Evolutionary conservation across 495 filamentous ascomycete genomes (phyloP), one percentile per base, ranked within the genome.

Genomic region (Aspergillus cristatus): DNA sequence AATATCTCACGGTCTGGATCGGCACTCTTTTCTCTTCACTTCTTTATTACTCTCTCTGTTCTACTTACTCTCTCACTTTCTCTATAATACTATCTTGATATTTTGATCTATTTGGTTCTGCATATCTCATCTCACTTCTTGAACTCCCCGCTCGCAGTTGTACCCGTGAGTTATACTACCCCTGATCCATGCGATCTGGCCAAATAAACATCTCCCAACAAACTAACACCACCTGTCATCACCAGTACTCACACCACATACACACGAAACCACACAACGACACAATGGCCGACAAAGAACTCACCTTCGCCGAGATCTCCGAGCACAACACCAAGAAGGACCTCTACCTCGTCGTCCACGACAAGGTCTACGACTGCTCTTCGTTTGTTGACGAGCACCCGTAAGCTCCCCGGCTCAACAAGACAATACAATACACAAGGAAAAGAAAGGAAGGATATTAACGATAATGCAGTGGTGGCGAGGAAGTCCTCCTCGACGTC

Each of bases 371-470:
- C 76, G 79, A 94, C 58, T 60, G 71, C 49, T 73, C 75, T 46
- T 84, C 75, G 56, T 99, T 99, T 68, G 72, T 97, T 40, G 90
- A 97, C 60, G 93, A 99, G 79, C 93, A 99, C 68, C 93, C 93
- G 90, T 98, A 86, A 64, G 91, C 12, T 2, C 32, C 18, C 36
- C 7, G 31, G 3, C 38, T 25, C 14, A 18, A 14, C n/a, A 1
- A 38, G 0, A 37, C 47, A 50, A 45, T 47, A 15, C 13, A 33
- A 35, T 33, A 39, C 8, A 20, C 31, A 3, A 31, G 4, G 18
- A 14, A 22, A 2, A 12, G 17, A n/a, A 12, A 30, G 5, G 17
- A 18, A 3, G 24, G 15, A 16, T 40, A 13, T 3, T 12, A 25
- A 32, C 36, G 26, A 42, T 26, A 32, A 18, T 38, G 41, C 55